These are phyloP conservation scores for Russula griseocarnosa DNA, from an alignment of 768 basidiomycete genomes.

Conservation along the genomic window DNA sequence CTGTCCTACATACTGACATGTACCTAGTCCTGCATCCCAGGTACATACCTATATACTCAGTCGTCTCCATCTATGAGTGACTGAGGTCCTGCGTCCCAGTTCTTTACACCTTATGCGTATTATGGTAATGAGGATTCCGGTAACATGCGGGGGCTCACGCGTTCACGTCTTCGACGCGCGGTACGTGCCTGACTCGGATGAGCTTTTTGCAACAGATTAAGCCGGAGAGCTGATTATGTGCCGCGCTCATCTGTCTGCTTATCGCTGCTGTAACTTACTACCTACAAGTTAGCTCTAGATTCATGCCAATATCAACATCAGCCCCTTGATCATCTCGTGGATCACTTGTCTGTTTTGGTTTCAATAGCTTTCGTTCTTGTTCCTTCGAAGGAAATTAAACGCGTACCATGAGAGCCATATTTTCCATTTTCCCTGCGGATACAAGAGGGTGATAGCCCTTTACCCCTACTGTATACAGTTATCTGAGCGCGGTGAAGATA, in stretches of 20 bases:
- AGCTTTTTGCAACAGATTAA: no score
- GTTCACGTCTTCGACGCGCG: constrained; percentile 46
- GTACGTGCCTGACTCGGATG: no score
- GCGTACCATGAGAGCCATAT: neutral
- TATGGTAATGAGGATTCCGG: constrained; percentile 32
- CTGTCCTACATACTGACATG: no score
- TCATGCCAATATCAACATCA: constrained; percentile 25
- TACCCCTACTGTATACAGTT: neutral
- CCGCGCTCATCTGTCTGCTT: neutral
- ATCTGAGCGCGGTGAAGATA: neutral
- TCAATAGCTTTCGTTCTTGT: neutral
- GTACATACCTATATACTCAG: no score
- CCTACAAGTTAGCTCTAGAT: constrained; percentile 39
- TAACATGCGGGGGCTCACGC: constrained; percentile 37
- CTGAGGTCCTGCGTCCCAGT: no score
- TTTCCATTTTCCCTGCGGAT: neutral
- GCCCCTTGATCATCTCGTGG: constrained; percentile 30
- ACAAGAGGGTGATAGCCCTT: neutral
- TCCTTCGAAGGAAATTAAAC: neutral
- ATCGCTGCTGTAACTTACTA: constrained; percentile 36
- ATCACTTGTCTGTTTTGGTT: neutral
- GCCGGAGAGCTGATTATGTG: neutral
- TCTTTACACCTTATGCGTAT: no score
- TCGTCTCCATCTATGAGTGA: no score
- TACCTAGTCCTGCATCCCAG: no score